Base-by-base conservation (phyloP, 345 rosid species). In the Camelina laxa region DNA sequence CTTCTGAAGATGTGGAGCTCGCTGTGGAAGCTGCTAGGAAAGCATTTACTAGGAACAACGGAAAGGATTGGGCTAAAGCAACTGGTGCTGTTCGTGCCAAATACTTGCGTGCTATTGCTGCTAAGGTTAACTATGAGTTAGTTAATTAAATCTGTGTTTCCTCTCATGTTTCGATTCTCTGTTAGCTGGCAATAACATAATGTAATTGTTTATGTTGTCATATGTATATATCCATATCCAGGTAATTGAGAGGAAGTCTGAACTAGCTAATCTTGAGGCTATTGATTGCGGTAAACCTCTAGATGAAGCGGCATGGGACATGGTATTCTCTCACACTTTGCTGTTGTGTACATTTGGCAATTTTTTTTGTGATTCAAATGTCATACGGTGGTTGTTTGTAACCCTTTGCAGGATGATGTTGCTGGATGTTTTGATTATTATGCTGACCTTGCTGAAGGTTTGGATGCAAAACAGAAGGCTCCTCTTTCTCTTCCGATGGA, bases 401-500 rank as follows among this genome's bases (percentile, higher is more conserved):
- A 87, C 65, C 77, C 64, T 41, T 27, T 79, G 9, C 84, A 96
- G 98, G 99, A 96, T 80, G 98, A 96, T 86, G 97, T 92, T 67
- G 94, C 98, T 57, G 97, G 86, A 35, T 96, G 99, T 80, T 96
- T 96, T 51, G 97, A 92, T 75, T 96, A 89, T 73, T 92, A 88
- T 61, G 99, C 99, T 48, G 97, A 88, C 74, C 91, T 96, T 65
- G 99, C 99, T 68, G 97, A 91, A 84, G 95, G 89, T 38, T 80
- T 92, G 73, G 99, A 96, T 82, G 88, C 93, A 42, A 91, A 91
- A 83, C 94, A 88, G 80, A 89, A 86, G 72, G 84, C 91, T 82
- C 95, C 96, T 50, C 69, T 96, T 82, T 83, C 96, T 62, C 88
- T 92, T 75, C 99, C 99, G 0, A 62, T 92, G 84, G 89, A 89